phyloP scores from a whole-genome alignment of 768 basidiomycete genomes.

The Strobilomyces dryophilus region DNA sequence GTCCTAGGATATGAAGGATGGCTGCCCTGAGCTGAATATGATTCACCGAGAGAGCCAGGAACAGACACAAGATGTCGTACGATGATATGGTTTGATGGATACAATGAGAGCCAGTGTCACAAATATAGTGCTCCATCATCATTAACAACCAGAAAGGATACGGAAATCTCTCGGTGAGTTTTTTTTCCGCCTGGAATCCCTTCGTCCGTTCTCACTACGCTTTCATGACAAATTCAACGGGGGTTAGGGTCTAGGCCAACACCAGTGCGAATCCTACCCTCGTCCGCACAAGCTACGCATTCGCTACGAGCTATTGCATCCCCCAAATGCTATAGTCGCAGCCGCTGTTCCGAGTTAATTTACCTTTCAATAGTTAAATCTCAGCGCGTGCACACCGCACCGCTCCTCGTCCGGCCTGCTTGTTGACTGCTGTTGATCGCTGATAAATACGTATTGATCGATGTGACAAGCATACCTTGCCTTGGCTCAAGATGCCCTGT shows the following conservation, averaged over 20 bases:
- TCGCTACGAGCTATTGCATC: slow-evolving; percentile 1
- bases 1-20: background rate
- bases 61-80: slow-evolving; percentile 28
- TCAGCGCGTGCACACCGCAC: slow-evolving; percentile 1
- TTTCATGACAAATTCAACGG: slow-evolving; percentile 4
- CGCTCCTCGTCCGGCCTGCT: slow-evolving; percentile 9
- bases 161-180: slow-evolving; percentile 15
- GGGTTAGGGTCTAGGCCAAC: slow-evolving; percentile 11
- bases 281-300: slow-evolving; percentile 5
- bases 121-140: slow-evolving; percentile 30
- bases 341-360: slow-evolving; percentile 26
- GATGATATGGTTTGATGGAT: slow-evolving; percentile 15
- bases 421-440: slow-evolving; percentile 18
- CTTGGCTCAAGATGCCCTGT: background rate
- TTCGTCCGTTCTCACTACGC: slow-evolving; percentile 8
- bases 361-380: slow-evolving; percentile 26
- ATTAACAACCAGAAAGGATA: slow-evolving; percentile 31
- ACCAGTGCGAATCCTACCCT: slow-evolving; percentile 9
- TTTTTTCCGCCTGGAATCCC: background rate
- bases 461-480: background rate
- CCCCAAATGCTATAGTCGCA: slow-evolving; percentile 1
- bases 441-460: slow-evolving; percentile 20
- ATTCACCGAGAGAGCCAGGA: slow-evolving; percentile 13
- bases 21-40: background rate
- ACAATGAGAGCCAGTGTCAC: slow-evolving; percentile 22